These are phyloP conservation scores for Beauveria caledonica DNA, from an alignment of 2,329 filamentous ascomycete genomes.

Conservation along the genomic window DNA sequence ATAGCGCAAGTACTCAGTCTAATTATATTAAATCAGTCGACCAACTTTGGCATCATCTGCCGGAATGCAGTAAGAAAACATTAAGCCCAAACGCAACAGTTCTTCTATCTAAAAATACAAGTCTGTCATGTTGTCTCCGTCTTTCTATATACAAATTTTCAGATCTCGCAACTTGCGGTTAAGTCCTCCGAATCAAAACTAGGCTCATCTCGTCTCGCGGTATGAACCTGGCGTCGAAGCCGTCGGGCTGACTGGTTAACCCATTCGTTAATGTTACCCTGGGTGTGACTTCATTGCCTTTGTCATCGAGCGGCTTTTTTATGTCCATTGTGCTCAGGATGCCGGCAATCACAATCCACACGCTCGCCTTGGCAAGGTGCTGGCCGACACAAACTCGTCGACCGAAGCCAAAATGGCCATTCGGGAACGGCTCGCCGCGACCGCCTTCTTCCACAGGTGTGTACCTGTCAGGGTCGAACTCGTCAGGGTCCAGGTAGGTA, in stretches of 20 bases:
- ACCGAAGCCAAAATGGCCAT: constrained; percentile 45
- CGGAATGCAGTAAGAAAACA: too few species aligned
- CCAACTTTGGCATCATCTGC: too few species aligned
- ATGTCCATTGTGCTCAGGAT: constrained; percentile 32
- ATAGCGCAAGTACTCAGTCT: too few species aligned
- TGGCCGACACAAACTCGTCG: constrained; percentile 42
- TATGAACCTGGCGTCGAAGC: constrained; percentile 19
- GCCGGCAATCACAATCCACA: constrained; percentile 33
- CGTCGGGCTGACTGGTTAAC: constrained; percentile 20
- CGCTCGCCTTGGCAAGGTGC: constrained; percentile 37
- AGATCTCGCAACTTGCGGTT: background rate
- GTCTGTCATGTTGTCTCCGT: too few species aligned
- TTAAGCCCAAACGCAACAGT: background rate
- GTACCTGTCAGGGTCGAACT: constrained; percentile 40
- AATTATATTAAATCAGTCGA: too few species aligned
- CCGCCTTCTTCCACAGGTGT: constrained; percentile 25
- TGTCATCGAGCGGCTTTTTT: constrained; percentile 22
- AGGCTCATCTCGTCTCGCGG: constrained; percentile 16
- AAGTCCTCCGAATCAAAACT: background rate
- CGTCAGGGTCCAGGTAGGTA: constrained; percentile 32
- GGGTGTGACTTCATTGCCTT: constrained; percentile 27
- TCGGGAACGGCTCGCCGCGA: constrained; percentile 36
- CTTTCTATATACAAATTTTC: background rate
- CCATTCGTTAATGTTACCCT: constrained; percentile 20
- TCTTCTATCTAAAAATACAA: background rate